Percentiles rank a stretch among this genome's conserved stretches.
Conservation (phyloP, 2,329 filamentous ascomycete genomes). For the Aspergillus unguis region DNA sequence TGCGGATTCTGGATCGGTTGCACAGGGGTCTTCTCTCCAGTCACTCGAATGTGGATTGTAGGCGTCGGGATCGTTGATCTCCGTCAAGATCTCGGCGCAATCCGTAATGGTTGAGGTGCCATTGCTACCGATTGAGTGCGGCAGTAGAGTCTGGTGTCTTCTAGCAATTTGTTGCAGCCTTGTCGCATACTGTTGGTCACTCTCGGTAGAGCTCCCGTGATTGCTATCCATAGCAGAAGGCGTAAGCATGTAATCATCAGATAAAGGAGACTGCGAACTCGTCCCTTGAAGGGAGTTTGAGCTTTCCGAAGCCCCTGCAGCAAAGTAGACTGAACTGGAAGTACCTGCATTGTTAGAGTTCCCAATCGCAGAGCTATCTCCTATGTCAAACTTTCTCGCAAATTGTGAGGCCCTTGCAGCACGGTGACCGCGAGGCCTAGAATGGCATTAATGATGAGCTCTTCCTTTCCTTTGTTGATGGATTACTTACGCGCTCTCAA, state of each 20-base stretch:
- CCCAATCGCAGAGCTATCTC: conserved; percentile 20
- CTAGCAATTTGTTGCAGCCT: conserved; percentile 19
- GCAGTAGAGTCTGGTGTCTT: conserved; percentile 15
- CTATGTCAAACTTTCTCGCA: conserved; percentile 20
- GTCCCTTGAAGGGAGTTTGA: conserved; percentile 30
- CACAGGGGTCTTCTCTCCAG: conserved; percentile 55
- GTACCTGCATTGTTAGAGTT: conserved; percentile 20
- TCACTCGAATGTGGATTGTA: conserved; percentile 34
- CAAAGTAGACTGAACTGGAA: conserved; percentile 28
- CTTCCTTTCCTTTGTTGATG: not conserved
- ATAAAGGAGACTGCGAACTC: conserved; percentile 30
- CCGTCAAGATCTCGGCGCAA: conserved; percentile 31
- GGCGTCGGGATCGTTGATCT: conserved; percentile 27
- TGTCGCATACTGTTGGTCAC: conserved; percentile 24
- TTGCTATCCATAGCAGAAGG: conserved; percentile 25
- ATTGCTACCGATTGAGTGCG: conserved; percentile 12
- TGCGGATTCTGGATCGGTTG: conserved; percentile 48
- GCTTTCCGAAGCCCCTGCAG: conserved; percentile 30
- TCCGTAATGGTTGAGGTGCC: conserved; percentile 19
- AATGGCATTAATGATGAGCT: not conserved
- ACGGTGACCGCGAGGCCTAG: conserved; percentile 35
- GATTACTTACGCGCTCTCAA: conserved; percentile 73
- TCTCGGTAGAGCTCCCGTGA: conserved; percentile 26
- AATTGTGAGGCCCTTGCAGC: conserved; percentile 25
- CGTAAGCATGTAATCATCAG: conserved; percentile 28